phyloP scores from a whole-genome alignment of 2,329 filamentous ascomycete species.

The Ophiostoma pallidulum region DNA sequence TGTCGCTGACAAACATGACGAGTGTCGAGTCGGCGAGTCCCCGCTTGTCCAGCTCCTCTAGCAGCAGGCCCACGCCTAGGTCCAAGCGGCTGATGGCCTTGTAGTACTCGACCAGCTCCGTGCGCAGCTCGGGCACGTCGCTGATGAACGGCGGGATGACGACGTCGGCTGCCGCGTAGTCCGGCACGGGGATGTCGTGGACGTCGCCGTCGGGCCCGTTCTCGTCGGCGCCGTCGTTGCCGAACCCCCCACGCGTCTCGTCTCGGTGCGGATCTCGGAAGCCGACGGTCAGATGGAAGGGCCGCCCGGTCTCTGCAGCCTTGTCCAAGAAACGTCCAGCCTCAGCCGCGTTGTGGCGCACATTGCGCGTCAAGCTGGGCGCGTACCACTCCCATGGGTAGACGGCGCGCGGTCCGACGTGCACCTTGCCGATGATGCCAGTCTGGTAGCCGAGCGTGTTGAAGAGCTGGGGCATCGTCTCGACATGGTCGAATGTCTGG shows the following conservation, averaged over 20 bases:
- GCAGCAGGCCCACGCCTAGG: conserved; percentile 31
- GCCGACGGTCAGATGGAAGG: conserved; percentile 38
- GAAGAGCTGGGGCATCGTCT: conserved; percentile 32
- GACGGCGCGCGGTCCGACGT: conserved; percentile 31
- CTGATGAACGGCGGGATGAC: conserved; percentile 32
- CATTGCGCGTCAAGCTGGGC: conserved; percentile 35
- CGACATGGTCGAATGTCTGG: conserved; percentile 33
- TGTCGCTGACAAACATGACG: conserved; percentile 39
- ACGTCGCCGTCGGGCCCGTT: conserved; percentile 4
- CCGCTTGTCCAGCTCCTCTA: conserved; percentile 25
- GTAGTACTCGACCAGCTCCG: conserved; percentile 35
- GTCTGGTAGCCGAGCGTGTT: conserved; percentile 32
- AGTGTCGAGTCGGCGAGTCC: conserved; percentile 30
- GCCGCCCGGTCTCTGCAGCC: conserved; percentile 21
- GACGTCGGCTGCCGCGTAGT: conserved; percentile 25
- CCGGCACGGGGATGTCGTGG: conserved; percentile 17
- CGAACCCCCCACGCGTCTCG: conserved; percentile 31
- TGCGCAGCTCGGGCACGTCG: conserved; percentile 30
- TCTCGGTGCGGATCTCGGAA: conserved; percentile 39
- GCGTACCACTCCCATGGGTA: conserved; percentile 35
- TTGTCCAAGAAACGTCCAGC: conserved; percentile 29
- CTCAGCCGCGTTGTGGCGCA: conserved; percentile 30
- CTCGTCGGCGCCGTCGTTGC: conserved; percentile 29
- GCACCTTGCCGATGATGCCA: conserved; percentile 39
- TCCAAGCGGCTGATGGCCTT: conserved; percentile 33